A percentile compares a stretch with the other conserved stretches of the same genome.
Conservation (phyloP, 2,329 filamentous ascomycete species). For the Trichoderma sp. region DNA sequence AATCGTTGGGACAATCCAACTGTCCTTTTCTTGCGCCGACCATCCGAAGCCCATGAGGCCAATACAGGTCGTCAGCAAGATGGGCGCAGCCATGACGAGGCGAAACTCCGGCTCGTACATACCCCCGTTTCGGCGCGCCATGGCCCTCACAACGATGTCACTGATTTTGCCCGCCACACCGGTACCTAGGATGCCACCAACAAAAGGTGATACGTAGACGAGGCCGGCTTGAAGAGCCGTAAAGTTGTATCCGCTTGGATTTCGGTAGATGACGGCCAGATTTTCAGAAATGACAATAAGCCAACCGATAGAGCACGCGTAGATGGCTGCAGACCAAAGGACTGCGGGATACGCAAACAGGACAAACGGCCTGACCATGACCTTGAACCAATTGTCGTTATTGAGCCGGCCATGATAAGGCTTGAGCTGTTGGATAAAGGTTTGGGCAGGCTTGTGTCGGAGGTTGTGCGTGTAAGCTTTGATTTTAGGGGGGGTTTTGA, state of each 20-base stretch:
- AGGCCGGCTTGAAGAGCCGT: conserved; percentile 78
- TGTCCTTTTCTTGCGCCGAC: conserved; percentile 74
- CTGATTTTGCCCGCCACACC: conserved; percentile 87
- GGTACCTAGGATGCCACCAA: conserved; percentile 88
- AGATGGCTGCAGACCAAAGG: conserved; percentile 84
- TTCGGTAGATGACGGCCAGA: conserved; percentile 77
- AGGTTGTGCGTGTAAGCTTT: conserved; percentile 71
- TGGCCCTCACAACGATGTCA: conserved; percentile 79
- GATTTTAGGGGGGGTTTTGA: conserved; percentile 42
- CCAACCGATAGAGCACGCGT: conserved; percentile 90
- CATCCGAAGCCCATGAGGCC: conserved; percentile 97
- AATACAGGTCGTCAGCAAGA: conserved; percentile 75
- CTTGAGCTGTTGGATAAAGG: conserved; percentile 74
- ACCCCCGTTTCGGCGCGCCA: conserved; percentile 86
- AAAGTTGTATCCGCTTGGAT: conserved; percentile 75
- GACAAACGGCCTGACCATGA: conserved; percentile 78
- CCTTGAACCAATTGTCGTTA: conserved; percentile 77
- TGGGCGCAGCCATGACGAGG: conserved; percentile 82
- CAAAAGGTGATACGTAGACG: conserved; percentile 86
- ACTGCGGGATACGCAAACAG: conserved; percentile 87
- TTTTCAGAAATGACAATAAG: conserved; percentile 92
- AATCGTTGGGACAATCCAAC: conserved; percentile 88
- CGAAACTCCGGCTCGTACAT: conserved; percentile 95
- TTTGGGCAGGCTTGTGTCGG: conserved; percentile 66
- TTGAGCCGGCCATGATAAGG: conserved; percentile 79